phyloP scores from a whole-genome alignment of 768 basidiomycete genomes.

The Amanita rubescens region DNA sequence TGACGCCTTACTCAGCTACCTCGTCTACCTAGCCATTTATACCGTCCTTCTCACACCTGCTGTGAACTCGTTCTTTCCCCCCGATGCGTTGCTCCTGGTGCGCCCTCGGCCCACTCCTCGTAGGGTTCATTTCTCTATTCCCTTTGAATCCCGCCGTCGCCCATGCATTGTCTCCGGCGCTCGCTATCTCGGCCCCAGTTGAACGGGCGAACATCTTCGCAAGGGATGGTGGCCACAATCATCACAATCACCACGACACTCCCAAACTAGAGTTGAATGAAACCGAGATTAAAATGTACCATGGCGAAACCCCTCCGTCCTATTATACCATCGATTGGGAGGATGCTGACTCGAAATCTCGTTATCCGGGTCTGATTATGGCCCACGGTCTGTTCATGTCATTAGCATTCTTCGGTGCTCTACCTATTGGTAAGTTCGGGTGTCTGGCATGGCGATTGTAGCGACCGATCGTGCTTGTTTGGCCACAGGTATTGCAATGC shows the following conservation, averaged over 20 bases:
- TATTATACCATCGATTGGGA: slow-evolving; percentile 81
- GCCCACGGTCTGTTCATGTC: slow-evolving; percentile 69
- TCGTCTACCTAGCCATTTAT: background rate
- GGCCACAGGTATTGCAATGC: slow-evolving; percentile 63
- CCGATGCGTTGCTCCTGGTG: background rate
- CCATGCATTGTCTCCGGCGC: slow-evolving; percentile 7
- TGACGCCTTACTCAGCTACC: background rate
- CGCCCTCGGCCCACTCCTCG: background rate
- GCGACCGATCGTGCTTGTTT: background rate
- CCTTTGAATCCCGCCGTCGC: background rate
- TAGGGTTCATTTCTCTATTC: background rate
- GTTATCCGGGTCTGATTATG: slow-evolving; percentile 65
- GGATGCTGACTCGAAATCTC: slow-evolving; percentile 33
- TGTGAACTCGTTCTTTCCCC: background rate
- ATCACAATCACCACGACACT: slow-evolving; percentile 40
- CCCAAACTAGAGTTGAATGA: slow-evolving; percentile 69
- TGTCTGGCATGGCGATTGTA: background rate
- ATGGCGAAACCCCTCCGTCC: slow-evolving; percentile 68
- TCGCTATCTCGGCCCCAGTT: slow-evolving; percentile 2
- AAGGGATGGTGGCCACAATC: slow-evolving; percentile 29
- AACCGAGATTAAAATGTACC: slow-evolving; percentile 56
- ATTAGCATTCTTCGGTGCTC: slow-evolving; percentile 73
- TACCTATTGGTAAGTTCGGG: slow-evolving; percentile 65
- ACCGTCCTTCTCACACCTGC: background rate
- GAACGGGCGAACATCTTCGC: background rate